These are phyloP conservation scores for Ceratocystis harringtonii DNA, from an alignment of 2,329 filamentous ascomycete species.

Conservation along the genomic window DNA sequence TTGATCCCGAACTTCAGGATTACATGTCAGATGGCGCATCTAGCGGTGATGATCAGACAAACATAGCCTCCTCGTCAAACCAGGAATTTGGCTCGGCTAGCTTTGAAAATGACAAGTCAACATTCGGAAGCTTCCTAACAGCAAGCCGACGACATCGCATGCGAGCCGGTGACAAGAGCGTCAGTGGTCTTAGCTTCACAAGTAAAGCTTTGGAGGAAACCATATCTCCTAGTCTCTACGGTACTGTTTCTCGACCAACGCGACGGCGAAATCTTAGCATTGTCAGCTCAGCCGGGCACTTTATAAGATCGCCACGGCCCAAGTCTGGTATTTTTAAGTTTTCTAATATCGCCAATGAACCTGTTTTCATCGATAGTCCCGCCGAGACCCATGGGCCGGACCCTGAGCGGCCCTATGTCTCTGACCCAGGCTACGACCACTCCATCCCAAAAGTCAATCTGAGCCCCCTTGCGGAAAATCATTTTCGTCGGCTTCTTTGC, in stretches of 20 bases:
- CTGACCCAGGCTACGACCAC: conserved; percentile 37
- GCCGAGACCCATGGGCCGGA: conserved; percentile 10
- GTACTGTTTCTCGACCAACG: conserved; percentile 2
- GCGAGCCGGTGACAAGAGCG: conserved; percentile 60
- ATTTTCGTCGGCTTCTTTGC: conserved; percentile 70
- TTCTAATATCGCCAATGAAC: conserved; percentile 37
- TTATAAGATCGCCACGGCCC: conserved; percentile 58
- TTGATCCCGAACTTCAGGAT: conserved; percentile 85
- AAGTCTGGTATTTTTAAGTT: conserved; percentile 44
- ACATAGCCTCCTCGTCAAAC: conserved; percentile 52
- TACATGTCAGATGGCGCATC: conserved; percentile 86
- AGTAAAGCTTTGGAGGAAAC: conserved; percentile 54
- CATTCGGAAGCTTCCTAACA: conserved; percentile 59
- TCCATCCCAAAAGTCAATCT: conserved; percentile 60
- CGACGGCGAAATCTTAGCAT: conserved; percentile 73
- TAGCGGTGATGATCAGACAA: conserved; percentile 82
- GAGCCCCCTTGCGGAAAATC: conserved; percentile 72
- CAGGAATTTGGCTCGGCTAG: conserved; percentile 34
- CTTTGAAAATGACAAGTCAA: conserved; percentile 49
- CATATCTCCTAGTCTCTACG: conserved; percentile 29
- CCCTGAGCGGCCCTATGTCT: conserved; percentile 7
- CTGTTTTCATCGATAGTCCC: conserved; percentile 19
- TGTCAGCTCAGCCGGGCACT: conserved; percentile 53
- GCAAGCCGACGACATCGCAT: conserved; percentile 58
- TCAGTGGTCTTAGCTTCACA: conserved; percentile 53